A percentile compares a stretch with the other conserved stretches of the same genome.
Evolutionary conservation across 768 basidiomycete species (phyloP).

Genomic region (Collybia nuda): DNA sequence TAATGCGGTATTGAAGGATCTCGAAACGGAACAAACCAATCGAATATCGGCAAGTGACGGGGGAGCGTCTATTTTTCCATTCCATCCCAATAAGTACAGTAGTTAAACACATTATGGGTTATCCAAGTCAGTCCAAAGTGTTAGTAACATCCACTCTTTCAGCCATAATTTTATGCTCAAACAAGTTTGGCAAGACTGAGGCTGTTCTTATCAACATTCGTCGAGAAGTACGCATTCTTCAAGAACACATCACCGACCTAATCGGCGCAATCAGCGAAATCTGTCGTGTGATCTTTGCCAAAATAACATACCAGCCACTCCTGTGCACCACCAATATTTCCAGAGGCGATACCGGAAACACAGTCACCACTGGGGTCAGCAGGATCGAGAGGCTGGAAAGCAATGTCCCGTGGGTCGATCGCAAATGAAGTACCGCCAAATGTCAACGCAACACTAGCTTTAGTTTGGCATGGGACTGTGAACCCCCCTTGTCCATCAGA

Average conservation of each 20-base stretch:
- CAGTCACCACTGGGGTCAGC: slow-evolving; percentile 62
- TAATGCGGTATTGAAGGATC: too few relatives aligned
- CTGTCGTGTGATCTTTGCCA: too few relatives aligned
- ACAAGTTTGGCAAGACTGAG: slow-evolving; percentile 59
- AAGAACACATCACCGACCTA: slow-evolving; percentile 71
- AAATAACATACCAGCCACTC: slow-evolving; percentile 63
- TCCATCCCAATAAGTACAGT: too few relatives aligned
- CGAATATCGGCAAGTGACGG: too few relatives aligned
- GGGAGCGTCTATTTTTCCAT: too few relatives aligned
- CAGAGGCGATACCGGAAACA: slow-evolving; percentile 66
- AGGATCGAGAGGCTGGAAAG: slow-evolving; percentile 51
- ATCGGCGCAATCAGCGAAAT: too few relatives aligned
- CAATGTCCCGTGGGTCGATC: slow-evolving; percentile 68
- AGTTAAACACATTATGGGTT: too few relatives aligned
- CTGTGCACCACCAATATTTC: slow-evolving; percentile 54
- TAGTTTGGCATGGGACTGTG: slow-evolving; percentile 50
- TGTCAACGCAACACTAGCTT: slow-evolving; percentile 40
- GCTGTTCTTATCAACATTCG: slow-evolving; percentile 54
- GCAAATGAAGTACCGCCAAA: slow-evolving; percentile 47
- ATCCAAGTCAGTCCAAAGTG: too few relatives aligned
- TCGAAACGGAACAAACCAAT: too few relatives aligned
- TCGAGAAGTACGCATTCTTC: slow-evolving; percentile 77
- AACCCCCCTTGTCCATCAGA: slow-evolving; percentile 47
- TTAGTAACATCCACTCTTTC: too few relatives aligned
- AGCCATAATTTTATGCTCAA: slow-evolving; percentile 9